Evolutionary conservation across 2,329 filamentous ascomycete species (phyloP).

Genomic region (Aspergillus ochraceus): DNA sequence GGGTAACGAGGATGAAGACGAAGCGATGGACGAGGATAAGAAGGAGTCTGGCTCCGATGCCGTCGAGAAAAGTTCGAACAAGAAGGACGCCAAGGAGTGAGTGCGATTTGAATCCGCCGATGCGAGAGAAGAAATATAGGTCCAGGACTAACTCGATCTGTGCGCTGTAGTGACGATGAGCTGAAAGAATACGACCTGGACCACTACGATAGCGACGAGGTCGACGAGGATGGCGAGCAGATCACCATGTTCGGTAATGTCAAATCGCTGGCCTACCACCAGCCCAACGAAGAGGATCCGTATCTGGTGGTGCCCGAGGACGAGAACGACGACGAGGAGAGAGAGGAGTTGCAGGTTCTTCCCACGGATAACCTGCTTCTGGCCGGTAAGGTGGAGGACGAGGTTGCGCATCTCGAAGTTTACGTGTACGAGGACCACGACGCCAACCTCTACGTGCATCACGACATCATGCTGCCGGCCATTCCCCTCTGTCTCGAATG

Average conservation of each 20-base stretch:
- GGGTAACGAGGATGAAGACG: slow-evolving; percentile 40
- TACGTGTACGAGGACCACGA: slow-evolving; percentile 95
- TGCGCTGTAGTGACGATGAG: slow-evolving; percentile 62
- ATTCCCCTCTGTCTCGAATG: slow-evolving; percentile 96
- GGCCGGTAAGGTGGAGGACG: slow-evolving; percentile 92
- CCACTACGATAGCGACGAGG: slow-evolving; percentile 85
- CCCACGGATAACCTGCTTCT: slow-evolving; percentile 90
- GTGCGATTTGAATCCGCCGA: background rate
- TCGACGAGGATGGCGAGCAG: slow-evolving; percentile 65
- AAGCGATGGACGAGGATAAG: slow-evolving; percentile 27
- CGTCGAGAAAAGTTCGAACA: slow-evolving; percentile 22
- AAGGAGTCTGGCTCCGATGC: slow-evolving; percentile 19
- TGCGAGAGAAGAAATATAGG: background rate
- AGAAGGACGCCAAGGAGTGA: slow-evolving; percentile 14
- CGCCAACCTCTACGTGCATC: slow-evolving; percentile 97
- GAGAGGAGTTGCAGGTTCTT: slow-evolving; percentile 90
- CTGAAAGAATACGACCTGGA: slow-evolving; percentile 96
- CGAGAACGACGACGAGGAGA: slow-evolving; percentile 83
- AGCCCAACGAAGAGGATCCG: slow-evolving; percentile 90
- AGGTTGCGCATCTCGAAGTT: slow-evolving; percentile 92
- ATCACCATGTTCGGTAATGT: slow-evolving; percentile 95
- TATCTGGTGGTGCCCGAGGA: slow-evolving; percentile 87
- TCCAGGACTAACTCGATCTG: slow-evolving; percentile 7
- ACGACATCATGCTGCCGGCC: slow-evolving; percentile 98
- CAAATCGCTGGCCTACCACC: slow-evolving; percentile 89